These are phyloP conservation scores for Diplodia corticola DNA, from an alignment of 2,329 filamentous ascomycete species.

Conservation along the genomic window DNA sequence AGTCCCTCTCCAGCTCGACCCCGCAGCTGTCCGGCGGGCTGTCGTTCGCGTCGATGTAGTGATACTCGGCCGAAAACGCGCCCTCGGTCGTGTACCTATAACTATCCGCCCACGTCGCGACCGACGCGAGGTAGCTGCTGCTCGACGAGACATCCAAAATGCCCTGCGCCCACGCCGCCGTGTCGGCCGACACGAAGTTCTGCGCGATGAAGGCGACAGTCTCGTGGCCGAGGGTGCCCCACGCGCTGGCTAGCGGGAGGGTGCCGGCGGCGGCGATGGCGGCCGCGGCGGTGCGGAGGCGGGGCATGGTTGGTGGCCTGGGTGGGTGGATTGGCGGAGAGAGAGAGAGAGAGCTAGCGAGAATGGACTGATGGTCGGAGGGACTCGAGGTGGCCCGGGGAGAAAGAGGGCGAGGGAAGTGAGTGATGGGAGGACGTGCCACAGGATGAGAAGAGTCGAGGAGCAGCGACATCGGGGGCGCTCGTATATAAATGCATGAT, in stretches of 20 bases:
- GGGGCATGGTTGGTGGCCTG: slow-evolving; percentile 1
- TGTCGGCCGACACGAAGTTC: slow-evolving; percentile 46
- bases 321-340: no score
- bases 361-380: no score
- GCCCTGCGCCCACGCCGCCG: slow-evolving; percentile 46
- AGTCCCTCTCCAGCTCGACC: slow-evolving; percentile 55
- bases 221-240: slow-evolving; percentile 56
- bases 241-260: slow-evolving; percentile 39
- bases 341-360: no score
- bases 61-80: slow-evolving; percentile 48
- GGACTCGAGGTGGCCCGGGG: no score
- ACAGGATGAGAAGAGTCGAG: not conserved
- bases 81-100: slow-evolving; percentile 53
- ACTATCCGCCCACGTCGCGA: slow-evolving; percentile 57
- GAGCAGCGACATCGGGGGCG: not conserved
- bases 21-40: slow-evolving; percentile 50
- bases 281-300: slow-evolving; percentile 30
- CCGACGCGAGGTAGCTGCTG: slow-evolving; percentile 50
- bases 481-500: not conserved
- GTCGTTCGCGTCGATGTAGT: slow-evolving; percentile 56
- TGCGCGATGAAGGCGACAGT: slow-evolving; percentile 58
- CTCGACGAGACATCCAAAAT: slow-evolving; percentile 46
- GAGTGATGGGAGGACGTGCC: no score
- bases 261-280: slow-evolving; percentile 7
- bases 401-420: not conserved